Evolutionary conservation across 768 basidiomycete species (phyloP), one percentile per base, ranked within the genome.

Genomic region (Suillus sp.): DNA sequence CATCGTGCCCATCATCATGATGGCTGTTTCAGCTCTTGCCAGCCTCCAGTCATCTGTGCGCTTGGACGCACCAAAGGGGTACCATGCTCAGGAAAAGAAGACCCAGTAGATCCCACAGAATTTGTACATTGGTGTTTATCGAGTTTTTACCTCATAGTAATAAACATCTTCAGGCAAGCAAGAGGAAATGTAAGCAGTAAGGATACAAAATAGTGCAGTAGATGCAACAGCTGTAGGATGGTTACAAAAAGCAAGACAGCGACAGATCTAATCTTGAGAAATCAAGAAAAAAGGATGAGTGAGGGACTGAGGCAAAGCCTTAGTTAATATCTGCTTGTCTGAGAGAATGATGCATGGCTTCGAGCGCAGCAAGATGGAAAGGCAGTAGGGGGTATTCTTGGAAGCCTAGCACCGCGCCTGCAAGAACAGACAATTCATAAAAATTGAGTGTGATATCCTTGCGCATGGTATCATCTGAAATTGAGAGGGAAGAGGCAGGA

Each of bases 21-120:
- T 90, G 43, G 88, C 88, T 34, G 81, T 93, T 59, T 80, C 75
- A 25, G 85, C 91, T 0, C 80, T 93, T 45, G 83, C 89, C 25
- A 88, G 88, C 68, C 91, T 93, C 64, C 89, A 92, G 72, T 87
- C 84, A 53, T 86, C 91, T 1, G 68, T 89, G 54, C 79, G 85
- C 40, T 81, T 83, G 42, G 89, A 89, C 63, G 76, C 81, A 10
- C 86, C 88, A 20, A 91, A 87, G 74, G 84, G 84, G 8, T 91
- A 83, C 70, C 86, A 76, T 69, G 86, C 89, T 6, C 79, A 80
- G 57, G 90, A 91, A 72, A 92, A 81, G 80, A 93, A 93, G 83
- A 86, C 78, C 67, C 90, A 93, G 79, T 92, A 82, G 73, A 63
- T 69, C 62, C 70, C 61, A 65, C 48, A 57, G n/a, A 47, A 68